These are phyloP conservation scores for Flaveria brownii DNA, from an alignment of 129 eudicot genomes.

Conservation along the genomic window DNA sequence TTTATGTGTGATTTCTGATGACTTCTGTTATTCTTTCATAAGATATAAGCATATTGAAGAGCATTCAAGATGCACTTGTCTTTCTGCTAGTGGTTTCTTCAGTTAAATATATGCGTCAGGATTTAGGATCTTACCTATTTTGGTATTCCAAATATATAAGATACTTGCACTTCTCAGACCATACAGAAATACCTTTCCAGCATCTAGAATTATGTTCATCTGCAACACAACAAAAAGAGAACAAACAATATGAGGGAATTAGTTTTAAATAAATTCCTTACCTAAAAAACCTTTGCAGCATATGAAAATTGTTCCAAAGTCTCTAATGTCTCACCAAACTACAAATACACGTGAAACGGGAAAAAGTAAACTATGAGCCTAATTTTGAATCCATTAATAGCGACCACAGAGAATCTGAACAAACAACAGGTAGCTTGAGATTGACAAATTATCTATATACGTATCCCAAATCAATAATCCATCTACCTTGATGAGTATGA, in stretches of 20 bases:
- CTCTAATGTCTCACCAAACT: too few species aligned
- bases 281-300: conserved; percentile 11
- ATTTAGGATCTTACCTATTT: conserved; percentile 26
- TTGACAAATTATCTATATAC: background rate
- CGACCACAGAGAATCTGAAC: background rate
- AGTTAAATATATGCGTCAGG: conserved; percentile 7
- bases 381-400: background rate
- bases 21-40: background rate
- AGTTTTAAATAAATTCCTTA: background rate
- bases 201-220: conserved; percentile 17
- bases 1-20: conserved; percentile 5
- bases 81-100: conserved; percentile 4
- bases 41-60: conserved; percentile 1
- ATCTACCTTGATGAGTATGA: conserved; percentile 9
- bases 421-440: background rate
- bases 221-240: conserved; percentile 26
- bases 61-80: conserved; percentile 3
- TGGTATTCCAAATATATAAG: background rate
- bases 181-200: conserved; percentile 16
- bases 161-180: conserved; percentile 14
- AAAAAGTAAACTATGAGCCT: background rate
- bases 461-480: background rate
- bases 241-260: conserved; percentile 6
- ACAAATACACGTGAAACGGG: too few species aligned
- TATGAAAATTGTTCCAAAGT: background rate